Percentiles rank a stretch among this genome's conserved stretches.
Conservation (phyloP, 2,329 filamentous ascomycete genomes). For the Helminthosporium solani region DNA sequence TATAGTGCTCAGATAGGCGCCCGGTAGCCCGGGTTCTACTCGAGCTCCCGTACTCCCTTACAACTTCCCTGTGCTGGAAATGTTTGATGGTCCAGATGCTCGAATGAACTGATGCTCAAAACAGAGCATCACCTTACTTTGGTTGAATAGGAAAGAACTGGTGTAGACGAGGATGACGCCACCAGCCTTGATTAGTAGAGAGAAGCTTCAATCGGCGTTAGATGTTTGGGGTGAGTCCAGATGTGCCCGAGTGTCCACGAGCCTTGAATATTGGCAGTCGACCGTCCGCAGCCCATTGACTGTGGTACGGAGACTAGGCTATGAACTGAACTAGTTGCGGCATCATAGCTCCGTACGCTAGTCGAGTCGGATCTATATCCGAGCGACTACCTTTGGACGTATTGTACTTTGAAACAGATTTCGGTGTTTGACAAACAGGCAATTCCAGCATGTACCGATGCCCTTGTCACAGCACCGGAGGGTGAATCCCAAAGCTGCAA, state of each 20-base stretch:
- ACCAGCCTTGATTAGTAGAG: neutral
- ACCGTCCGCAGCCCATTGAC: constrained; percentile 7
- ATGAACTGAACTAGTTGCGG: constrained; percentile 19
- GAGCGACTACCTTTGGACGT: constrained; percentile 14
- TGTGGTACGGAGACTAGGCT: constrained; percentile 19
- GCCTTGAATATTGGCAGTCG: constrained; percentile 3
- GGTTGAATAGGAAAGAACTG: neutral
- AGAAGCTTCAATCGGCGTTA: neutral
- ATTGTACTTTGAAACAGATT: constrained; percentile 9
- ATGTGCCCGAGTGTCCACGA: neutral
- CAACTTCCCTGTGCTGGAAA: neutral
- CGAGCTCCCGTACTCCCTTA: neutral
- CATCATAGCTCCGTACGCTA: constrained; percentile 18
- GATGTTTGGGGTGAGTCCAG: neutral
- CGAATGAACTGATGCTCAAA: neutral
- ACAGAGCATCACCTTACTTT: neutral
- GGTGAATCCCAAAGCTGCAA: constrained; percentile 17
- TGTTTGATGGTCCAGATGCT: neutral
- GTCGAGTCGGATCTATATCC: constrained; percentile 33
- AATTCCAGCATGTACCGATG: constrained; percentile 20
- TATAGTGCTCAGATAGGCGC: constrained; percentile 8
- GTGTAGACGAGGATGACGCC: neutral
- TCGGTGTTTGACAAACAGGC: constrained; percentile 16
- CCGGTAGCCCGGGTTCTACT: constrained; percentile 2
- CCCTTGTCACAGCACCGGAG: constrained; percentile 8